Evolutionary conservation across 176 grass and related monocot species (phyloP).

Genomic region (Raddia guianensis): DNA sequence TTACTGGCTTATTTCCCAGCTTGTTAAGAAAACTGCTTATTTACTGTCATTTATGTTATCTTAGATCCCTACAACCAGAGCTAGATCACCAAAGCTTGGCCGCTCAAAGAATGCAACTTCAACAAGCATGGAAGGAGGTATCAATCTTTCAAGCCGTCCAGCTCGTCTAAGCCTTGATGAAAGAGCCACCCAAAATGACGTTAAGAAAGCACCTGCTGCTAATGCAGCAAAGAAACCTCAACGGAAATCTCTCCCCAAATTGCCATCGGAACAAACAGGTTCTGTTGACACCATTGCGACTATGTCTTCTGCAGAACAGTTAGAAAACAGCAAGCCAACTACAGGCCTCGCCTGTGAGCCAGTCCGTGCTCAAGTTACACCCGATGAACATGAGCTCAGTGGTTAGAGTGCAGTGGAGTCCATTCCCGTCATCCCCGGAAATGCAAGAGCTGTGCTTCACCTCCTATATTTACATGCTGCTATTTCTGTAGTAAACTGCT

Average conservation of each 20-base stretch:
- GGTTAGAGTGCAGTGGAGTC: conserved; percentile 24
- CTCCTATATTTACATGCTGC: conserved; percentile 34
- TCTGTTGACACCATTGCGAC: conserved; percentile 3
- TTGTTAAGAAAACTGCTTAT: conserved; percentile 31
- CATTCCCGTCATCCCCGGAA: background rate
- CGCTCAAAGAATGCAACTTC: conserved; percentile 56
- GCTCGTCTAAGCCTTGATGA: conserved; percentile 54
- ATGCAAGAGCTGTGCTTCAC: conserved; percentile 2
- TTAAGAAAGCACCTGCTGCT: conserved; percentile 33
- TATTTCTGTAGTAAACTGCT: conserved; percentile 45
- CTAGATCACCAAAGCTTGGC: conserved; percentile 67
- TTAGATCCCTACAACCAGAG: conserved; percentile 65
- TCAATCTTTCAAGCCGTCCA: conserved; percentile 31
- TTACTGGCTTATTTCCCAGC: background rate
- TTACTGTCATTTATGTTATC: conserved; percentile 2
- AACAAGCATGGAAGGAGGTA: conserved; percentile 14
- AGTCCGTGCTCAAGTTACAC: conserved; percentile 48
- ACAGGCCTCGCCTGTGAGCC: background rate
- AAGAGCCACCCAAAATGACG: conserved; percentile 37
- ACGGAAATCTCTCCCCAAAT: conserved; percentile 54
- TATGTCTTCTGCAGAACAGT: conserved; percentile 10
- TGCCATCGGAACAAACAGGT: conserved; percentile 57
- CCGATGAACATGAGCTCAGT: conserved; percentile 25
- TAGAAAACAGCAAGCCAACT: conserved; percentile 25
- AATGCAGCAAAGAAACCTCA: conserved; percentile 49